Evolutionary conservation across 192 early-diverging fungal genomes (phyloP), one percentile per base, ranked within the genome.

Genomic region (Neocallimastix lanati): DNA sequence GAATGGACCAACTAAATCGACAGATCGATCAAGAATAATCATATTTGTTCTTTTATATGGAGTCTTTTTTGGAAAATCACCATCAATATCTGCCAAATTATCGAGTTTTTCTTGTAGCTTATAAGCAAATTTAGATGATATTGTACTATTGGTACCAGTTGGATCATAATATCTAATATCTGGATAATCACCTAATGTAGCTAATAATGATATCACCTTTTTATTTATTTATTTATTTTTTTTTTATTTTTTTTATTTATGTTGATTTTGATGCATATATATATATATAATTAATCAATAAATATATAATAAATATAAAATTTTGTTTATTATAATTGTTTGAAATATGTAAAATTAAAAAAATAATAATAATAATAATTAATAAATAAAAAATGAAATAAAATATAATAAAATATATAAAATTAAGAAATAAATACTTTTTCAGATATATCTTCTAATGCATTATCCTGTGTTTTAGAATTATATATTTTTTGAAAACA

Each of bases 161-260:
- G 94, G 92, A 76, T 91, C 88, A 85, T 94, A 92, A 80, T 96
- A 98, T 36, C 98, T 89, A 80, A 99, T 95, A 38, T 94, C 90
- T 2, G 98, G 98, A 80, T 92, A 93, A 79, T 97, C 96, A 33
- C 95, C 95, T 28, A 98, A 83, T 14, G 94, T 91, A 3, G 91
- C 92, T 78, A 96, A 90, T 3, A 98, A 92, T 28, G 95, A 96
- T 13, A 94, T 87, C 18, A 99, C 83, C 90, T 96, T 40, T 50
- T 14, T 38, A 14, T 38, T n/a, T n/a, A n/a, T n/a, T n/a, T n/a
- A n/a, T n/a, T n/a, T n/a, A n/a, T n/a, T n/a, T n/a, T n/a, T n/a
- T n/a, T n/a, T n/a, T n/a, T n/a, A n/a, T n/a, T n/a, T n/a, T n/a
- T n/a, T n/a, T n/a, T n/a, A n/a, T n/a, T n/a, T n/a, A n/a, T n/a